Evolutionary conservation across 1,284 basidiomycete species (phyloP).

Genomic region (Cryptococcus sp.): DNA sequence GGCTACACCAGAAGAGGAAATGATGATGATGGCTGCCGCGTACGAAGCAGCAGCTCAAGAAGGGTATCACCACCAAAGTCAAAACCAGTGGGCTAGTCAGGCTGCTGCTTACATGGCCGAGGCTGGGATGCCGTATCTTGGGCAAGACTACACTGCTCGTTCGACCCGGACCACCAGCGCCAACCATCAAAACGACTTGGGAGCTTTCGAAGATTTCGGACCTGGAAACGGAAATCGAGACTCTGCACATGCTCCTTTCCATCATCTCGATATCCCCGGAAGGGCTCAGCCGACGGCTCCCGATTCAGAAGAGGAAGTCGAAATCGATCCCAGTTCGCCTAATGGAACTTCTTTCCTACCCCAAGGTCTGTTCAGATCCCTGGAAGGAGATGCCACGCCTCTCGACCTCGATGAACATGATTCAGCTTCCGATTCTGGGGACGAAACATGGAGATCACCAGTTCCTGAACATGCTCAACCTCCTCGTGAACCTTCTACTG

Average conservation of each 20-base stretch:
- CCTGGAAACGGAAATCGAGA: constrained; percentile 24
- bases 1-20: constrained; percentile 43
- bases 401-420: constrained; percentile 21
- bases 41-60: constrained; percentile 44
- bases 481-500: neutral
- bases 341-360: constrained; percentile 46
- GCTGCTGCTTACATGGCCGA: constrained; percentile 46
- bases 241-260: neutral
- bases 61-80: constrained; percentile 26
- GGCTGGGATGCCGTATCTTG: constrained; percentile 42
- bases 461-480: constrained; percentile 3
- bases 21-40: constrained; percentile 47
- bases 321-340: constrained; percentile 44
- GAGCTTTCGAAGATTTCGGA: constrained; percentile 49
- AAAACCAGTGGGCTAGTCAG: constrained; percentile 38
- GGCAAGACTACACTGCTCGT: constrained; percentile 42
- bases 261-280: neutral
- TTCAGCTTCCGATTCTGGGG: constrained; percentile 28
- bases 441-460: constrained; percentile 24
- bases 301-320: constrained; percentile 2
- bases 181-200: constrained; percentile 21
- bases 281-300: neutral
- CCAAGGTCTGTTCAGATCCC: constrained; percentile 46
- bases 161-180: constrained; percentile 17
- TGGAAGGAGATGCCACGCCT: constrained; percentile 45